Evolutionary conservation across 768 basidiomycete genomes (phyloP), one percentile per base, ranked within the genome.

Genomic region (Kockovaella imperatae): DNA sequence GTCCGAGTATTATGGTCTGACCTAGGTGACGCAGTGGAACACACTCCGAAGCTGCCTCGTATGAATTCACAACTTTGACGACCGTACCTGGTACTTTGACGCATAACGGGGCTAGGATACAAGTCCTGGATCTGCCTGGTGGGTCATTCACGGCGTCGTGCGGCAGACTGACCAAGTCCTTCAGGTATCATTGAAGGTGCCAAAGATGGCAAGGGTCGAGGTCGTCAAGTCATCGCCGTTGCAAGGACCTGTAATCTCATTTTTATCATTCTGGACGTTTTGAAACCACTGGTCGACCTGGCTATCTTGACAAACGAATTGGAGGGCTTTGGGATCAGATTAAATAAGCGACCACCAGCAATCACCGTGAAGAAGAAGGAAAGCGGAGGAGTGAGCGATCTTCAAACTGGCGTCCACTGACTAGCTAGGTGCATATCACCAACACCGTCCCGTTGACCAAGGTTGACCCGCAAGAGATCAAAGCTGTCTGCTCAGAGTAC

Each of bases 181-280:
- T 84, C 89, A 55, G 93, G 95, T 76, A 97, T 97, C 55, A 95
- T 97, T 54, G 93, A 96, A 70, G 93, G 93, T 59, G 93, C 93
- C 23, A 88, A 89, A 64, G 91, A 95, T 59, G 91, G 91, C 45
- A 81, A 86, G 69, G 93, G 93, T 71, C 76, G 93, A 77, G 93
- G 93, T 78, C 83, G 87, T 57, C 93, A 97, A 79, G 82, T 77
- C 44, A 54, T 71, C 35, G 65, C 61, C 15, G 95, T 99, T 57
- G 93, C 95, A 6, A 82, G 95, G 51, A 97, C 95, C 32, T 97
- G 95, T 71, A 88, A 96, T 71, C 82, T 97, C 29, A 96, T 99
- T 52, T 97, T 97, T 73, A 97, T 99, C 70, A 86, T 97, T 24
- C 80, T 99, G 41, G 95, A 99, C 64, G 95, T 99, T 23, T 79